These are phyloP conservation scores for Fusarium praegraminearum DNA, from an alignment of 2,329 filamentous ascomycete genomes.

Conservation along the genomic window DNA sequence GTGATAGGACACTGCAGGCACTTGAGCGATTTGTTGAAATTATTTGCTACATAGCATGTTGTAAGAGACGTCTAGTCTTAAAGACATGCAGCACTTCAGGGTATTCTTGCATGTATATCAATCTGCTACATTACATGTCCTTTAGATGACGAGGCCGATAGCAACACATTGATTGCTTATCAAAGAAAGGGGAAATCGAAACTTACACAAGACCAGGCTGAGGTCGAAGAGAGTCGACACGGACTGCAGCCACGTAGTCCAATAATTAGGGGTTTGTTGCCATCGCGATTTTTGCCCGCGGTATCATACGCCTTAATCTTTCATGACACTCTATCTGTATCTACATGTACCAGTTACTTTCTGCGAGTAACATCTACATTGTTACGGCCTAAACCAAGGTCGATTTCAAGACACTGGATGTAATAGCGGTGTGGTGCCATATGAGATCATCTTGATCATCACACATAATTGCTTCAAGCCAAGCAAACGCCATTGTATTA, in stretches of 20 bases:
- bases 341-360: not conserved
- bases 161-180: not conserved
- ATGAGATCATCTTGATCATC: not conserved
- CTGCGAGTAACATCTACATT: not conserved
- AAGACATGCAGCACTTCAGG: not conserved
- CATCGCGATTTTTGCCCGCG: not conserved
- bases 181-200: no score
- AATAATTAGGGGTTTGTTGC: not conserved
- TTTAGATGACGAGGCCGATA: not conserved
- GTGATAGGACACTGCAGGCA: not conserved
- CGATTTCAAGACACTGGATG: not conserved
- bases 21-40: not conserved
- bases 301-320: not conserved
- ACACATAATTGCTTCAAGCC: not conserved
- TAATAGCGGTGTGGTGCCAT: slow-evolving; percentile 5
- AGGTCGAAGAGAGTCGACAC: not conserved
- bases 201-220: not conserved
- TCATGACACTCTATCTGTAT: not conserved
- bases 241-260: not conserved
- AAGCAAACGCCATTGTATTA: not conserved
- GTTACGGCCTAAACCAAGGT: not conserved
- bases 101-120: not conserved
- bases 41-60: not conserved
- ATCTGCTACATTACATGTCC: not conserved
- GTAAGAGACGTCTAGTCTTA: not conserved